Evolutionary conservation across 306 rosid species (phyloP), one percentile per base, ranked within the genome.

Genomic region (Canavalia gladiata): DNA sequence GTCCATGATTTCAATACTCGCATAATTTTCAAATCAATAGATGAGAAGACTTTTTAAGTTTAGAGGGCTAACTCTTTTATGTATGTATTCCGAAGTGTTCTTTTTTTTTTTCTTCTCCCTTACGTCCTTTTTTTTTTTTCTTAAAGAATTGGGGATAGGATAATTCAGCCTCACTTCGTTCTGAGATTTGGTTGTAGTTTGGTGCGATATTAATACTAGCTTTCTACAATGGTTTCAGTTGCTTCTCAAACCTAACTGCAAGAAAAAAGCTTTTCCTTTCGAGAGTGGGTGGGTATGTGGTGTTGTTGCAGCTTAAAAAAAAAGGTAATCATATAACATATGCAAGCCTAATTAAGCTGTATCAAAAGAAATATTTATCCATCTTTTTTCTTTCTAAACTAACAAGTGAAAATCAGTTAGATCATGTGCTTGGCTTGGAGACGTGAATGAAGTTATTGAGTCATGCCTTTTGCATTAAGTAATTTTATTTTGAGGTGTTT

Each of bases 141-240:
- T 74, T 10, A 28, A 9, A 29, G 13, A 62, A 33, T 12, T n/a
- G n/a, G 6, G 11, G 12, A 49, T 49, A 8, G 46, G 60, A 34
- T 51, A 72, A 34, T 5, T 35, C 3, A 3, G 34, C 76, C 33
- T n/a, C 35, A n/a, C 52, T 57, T 74, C 62, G 33, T 76, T 76
- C 45, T 55, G 59, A 56, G 57, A 68, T 28, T 68, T 78, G 56
- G 64, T 46, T 68, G 45, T 28, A 67, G 79, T 62, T 72, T 56
- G 80, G 84, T 72, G 63, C 4, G 63, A 62, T 72, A 54, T 62
- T 62, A 72, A 72, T 62, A 8, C 11, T 49, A 71, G 12, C 46
- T 75, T 46, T 45, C 6, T 46, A 45, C 33, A 59, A 59, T 60
- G 80, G 59, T 33, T 62, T n/a, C 58, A 71, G 72, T 76, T 18